A percentile compares a stretch with the other conserved stretches of the same genome.
These are phyloP conservation scores for Sclerotinia sclerotiorum DNA, from an alignment of 2,329 filamentous ascomycete genomes.

Conservation along the genomic window DNA sequence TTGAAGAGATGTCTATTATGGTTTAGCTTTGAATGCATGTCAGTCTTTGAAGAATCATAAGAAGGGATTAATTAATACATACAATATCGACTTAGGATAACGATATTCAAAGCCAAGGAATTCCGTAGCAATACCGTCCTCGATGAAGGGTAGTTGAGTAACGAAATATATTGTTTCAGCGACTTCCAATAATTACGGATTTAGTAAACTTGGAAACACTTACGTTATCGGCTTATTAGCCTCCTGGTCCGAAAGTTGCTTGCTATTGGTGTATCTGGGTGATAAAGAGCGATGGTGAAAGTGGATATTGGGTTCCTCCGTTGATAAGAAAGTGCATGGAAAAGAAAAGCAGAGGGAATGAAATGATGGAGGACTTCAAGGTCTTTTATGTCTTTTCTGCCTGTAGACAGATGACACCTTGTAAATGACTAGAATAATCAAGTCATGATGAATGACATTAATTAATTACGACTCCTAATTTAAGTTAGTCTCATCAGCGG, in stretches of 20 bases:
- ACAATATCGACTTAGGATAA: neutral
- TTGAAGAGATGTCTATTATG: neutral
- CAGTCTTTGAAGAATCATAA: neutral
- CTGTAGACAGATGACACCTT: neutral
- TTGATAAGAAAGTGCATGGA: neutral
- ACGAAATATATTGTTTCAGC: neutral
- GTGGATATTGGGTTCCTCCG: neutral
- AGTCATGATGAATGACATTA: neutral
- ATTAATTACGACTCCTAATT: neutral
- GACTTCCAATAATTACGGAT: neutral
- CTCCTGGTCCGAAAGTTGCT: neutral
- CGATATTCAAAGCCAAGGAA: too few species aligned
- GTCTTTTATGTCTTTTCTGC: rapidly evolving
- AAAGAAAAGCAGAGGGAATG: neutral
- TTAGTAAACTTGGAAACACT: neutral
- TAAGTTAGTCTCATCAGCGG: neutral
- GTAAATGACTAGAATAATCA: neutral
- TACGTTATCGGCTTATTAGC: neutral
- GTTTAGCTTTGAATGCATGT: neutral
- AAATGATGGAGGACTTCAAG: neutral
- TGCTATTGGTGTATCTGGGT: neutral
- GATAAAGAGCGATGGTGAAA: neutral
- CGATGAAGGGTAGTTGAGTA: neutral
- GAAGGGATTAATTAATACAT: neutral
- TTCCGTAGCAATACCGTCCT: neutral